Conservation (phyloP, 306 rosid species). For the Datisca glomerata region DNA sequence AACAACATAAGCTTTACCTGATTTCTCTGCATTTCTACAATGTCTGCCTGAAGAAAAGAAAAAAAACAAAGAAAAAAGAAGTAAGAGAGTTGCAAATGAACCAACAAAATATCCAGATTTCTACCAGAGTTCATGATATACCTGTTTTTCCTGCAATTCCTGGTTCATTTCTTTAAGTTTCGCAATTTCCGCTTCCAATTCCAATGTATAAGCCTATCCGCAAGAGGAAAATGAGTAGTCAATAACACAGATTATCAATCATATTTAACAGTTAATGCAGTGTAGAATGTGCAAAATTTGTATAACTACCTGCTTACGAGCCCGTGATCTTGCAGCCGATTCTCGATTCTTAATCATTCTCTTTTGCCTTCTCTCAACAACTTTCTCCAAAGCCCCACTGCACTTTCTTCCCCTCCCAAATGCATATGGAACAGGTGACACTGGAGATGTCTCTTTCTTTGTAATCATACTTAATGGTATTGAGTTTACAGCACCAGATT, state of each 20-base stretch:
- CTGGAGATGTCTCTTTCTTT: conserved; percentile 27
- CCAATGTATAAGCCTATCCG: conserved; percentile 95
- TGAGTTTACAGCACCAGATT: conserved; percentile 43
- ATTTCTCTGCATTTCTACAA: conserved; percentile 51
- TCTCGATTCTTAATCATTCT: conserved; percentile 96
- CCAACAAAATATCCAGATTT: not conserved
- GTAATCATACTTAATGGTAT: conserved; percentile 39
- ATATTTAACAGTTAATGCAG: not conserved
- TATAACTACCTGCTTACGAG: conserved; percentile 82
- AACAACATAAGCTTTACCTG: conserved; percentile 28
- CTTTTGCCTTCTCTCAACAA: conserved; percentile 89
- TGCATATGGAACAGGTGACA: conserved; percentile 59
- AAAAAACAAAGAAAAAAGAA: conserved; percentile 12
- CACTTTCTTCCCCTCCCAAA: conserved; percentile 58
- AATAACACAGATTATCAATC: not conserved
- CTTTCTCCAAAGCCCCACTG: conserved; percentile 52
- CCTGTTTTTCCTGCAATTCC: conserved; percentile 76
- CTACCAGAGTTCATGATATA: conserved; percentile 6
- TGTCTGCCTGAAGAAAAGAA: conserved; percentile 45
- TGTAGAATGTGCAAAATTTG: not conserved
- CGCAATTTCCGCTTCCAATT: conserved; percentile 78
- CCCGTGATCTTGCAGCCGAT: conserved; percentile 96
- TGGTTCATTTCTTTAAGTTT: conserved; percentile 61
- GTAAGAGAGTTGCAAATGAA: not conserved
- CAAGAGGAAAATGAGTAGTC: conserved; percentile 7